A percentile compares a stretch with the other conserved stretches of the same genome.
Evolutionary conservation across 176 grass and related monocot species (phyloP).

Genomic region (Ensete ventricosum): DNA sequence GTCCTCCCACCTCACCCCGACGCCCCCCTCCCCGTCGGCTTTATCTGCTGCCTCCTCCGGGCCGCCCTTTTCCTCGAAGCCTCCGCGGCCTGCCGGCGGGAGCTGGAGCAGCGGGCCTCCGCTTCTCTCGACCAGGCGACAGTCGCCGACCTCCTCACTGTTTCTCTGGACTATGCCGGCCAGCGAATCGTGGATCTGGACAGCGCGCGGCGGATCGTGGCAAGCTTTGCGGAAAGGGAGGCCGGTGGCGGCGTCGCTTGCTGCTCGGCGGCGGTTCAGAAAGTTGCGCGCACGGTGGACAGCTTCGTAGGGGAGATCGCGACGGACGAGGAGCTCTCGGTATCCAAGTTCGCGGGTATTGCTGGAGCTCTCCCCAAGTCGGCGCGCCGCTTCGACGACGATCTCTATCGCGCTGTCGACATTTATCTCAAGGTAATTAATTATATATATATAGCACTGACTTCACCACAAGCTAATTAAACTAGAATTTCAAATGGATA

Average conservation of each 20-base stretch:
- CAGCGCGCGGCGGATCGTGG: constrained; percentile 46
- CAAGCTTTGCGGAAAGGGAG: constrained; percentile 44
- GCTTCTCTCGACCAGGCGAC: constrained; percentile 51
- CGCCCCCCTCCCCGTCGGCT: constrained; percentile 35
- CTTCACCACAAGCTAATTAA: background rate
- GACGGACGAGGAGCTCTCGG: constrained; percentile 42
- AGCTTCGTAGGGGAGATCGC: constrained; percentile 64
- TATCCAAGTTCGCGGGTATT: constrained; percentile 59
- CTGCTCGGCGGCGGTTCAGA: constrained; percentile 34
- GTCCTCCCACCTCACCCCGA: constrained; percentile 34
- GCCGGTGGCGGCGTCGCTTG: background rate
- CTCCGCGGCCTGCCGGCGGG: constrained; percentile 32
- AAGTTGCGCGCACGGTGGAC: constrained; percentile 47
- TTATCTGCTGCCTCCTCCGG: constrained; percentile 60
- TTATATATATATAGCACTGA: background rate
- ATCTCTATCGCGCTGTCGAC: constrained; percentile 49
- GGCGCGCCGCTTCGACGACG: constrained; percentile 44
- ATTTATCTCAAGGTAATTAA: constrained; percentile 52
- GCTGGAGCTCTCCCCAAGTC: constrained; percentile 55
- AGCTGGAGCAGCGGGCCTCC: constrained; percentile 58
- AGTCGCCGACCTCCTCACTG: constrained; percentile 33
- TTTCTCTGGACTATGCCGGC: constrained; percentile 38
- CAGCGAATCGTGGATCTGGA: constrained; percentile 39
- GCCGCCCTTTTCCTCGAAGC: constrained; percentile 22
- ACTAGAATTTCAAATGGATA: background rate